Percentiles rank a stretch among this genome's conserved stretches.
Conservation (phyloP, 805 yeast genomes). For the Sugiyamaella americana region DNA sequence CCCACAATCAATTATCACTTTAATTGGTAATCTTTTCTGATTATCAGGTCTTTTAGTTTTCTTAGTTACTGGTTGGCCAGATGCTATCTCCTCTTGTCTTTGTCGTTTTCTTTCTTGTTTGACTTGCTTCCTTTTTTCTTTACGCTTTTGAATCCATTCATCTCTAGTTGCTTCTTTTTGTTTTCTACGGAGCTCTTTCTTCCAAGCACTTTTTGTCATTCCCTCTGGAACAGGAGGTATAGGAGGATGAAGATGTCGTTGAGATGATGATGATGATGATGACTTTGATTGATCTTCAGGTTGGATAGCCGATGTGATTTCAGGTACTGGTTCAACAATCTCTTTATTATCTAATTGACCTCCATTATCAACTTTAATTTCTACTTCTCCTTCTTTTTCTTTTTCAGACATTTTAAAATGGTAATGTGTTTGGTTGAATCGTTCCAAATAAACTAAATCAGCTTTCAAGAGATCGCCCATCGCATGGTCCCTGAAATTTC, state of each 20-base stretch:
- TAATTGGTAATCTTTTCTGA: constrained; percentile 38
- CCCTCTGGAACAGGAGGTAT: constrained; percentile 60
- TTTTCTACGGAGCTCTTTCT: constrained; percentile 54
- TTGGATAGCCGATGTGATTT: no score
- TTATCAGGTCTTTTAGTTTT: constrained; percentile 11
- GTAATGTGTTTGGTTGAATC: no score
- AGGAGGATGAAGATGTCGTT: constrained; percentile 9
- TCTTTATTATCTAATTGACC: no score
- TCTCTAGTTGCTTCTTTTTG: constrained; percentile 61
- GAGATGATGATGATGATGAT: no score
- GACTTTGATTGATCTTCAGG: no score
- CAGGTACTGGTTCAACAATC: no score
- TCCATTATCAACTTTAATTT: no score
- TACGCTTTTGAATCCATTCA: constrained; percentile 47
- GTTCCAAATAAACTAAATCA: no score
- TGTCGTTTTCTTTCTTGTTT: constrained; percentile 36
- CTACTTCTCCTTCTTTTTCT: no score
- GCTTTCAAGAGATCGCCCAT: no score
- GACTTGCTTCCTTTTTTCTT: constrained; percentile 46
- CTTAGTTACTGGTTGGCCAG: constrained; percentile 22
- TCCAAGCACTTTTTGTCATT: constrained; percentile 82
- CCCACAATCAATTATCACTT: constrained; percentile 75
- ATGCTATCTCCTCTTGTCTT: constrained; percentile 34
- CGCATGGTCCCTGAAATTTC: no score
- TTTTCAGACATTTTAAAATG: no score